phyloP scores from a whole-genome alignment of 148 eudicot species.

The Rhododendron ferrugineum region DNA sequence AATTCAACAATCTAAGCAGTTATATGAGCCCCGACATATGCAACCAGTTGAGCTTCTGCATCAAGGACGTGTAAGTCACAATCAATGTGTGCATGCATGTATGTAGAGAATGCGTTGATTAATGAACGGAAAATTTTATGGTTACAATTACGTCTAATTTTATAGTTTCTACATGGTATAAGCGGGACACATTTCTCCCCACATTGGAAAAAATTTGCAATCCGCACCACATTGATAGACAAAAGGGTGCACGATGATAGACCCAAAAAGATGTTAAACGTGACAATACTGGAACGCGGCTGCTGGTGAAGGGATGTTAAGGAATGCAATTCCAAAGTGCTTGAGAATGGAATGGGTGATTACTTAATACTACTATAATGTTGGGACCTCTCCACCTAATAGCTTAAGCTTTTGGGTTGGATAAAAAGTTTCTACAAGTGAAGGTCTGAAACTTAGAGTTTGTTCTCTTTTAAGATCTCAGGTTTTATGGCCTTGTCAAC shows the following conservation, averaged over 20 bases:
- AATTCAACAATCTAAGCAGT: conserved; percentile 29
- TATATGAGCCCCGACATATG: conserved; percentile 26
- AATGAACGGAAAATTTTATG: neutral
- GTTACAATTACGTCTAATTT: neutral
- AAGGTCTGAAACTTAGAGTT: neutral
- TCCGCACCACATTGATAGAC: neutral
- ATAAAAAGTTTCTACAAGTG: neutral
- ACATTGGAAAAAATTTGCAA: neutral
- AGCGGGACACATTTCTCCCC: neutral
- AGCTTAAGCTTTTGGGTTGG: neutral
- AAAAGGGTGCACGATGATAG: neutral
- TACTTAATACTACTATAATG: no score
- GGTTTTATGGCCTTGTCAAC: neutral
- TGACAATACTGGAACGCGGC: neutral
- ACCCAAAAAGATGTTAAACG: neutral
- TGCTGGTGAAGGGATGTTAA: neutral
- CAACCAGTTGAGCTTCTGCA: conserved; percentile 39
- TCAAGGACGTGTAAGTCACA: conserved; percentile 40
- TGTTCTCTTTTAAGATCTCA: neutral
- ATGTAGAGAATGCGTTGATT: neutral
- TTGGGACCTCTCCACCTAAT: neutral
- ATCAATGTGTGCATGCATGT: neutral
- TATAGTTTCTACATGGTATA: neutral
- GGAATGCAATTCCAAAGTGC: neutral
- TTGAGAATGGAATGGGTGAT: neutral